A percentile compares a stretch with the other conserved stretches of the same genome.
Evolutionary conservation across 768 basidiomycete species (phyloP).

Genomic region (Mycena rosella): DNA sequence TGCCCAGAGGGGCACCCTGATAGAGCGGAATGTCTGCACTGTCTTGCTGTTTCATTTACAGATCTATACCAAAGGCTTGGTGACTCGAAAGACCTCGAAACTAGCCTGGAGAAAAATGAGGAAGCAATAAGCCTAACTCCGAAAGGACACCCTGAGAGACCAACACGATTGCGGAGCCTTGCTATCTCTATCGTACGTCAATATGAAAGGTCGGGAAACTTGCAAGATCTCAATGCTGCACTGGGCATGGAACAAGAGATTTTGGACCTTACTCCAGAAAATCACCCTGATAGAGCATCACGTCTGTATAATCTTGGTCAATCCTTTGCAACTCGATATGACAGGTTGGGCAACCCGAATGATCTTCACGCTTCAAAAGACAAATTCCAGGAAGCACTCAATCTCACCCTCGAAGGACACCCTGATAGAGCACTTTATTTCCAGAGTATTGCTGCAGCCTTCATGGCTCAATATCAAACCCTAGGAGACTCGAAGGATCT

Average conservation of each 20-base stretch:
- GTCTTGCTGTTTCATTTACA: too few species aligned
- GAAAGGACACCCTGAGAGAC: neutral
- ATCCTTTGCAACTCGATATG: neutral
- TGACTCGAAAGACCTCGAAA: too few species aligned
- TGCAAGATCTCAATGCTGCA: neutral
- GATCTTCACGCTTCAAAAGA: neutral
- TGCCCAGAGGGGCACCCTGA: too few species aligned
- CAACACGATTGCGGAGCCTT: neutral
- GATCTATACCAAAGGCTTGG: too few species aligned
- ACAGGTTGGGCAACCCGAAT: neutral
- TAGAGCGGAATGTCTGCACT: too few species aligned
- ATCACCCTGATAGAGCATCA: neutral
- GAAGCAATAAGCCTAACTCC: neutral
- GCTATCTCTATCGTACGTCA: neutral
- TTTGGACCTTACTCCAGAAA: too few species aligned
- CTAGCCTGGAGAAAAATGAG: neutral
- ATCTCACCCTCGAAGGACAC: neutral
- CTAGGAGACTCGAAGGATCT: neutral
- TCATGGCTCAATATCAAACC: neutral
- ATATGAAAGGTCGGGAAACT: neutral
- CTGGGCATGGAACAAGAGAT: too few species aligned
- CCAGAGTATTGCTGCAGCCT: neutral
- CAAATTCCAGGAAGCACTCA: too few species aligned
- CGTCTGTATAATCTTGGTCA: neutral
- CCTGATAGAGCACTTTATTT: neutral